Base-by-base conservation (phyloP, 768 basidiomycete species). In the Rhodotorula diobovata region DNA sequence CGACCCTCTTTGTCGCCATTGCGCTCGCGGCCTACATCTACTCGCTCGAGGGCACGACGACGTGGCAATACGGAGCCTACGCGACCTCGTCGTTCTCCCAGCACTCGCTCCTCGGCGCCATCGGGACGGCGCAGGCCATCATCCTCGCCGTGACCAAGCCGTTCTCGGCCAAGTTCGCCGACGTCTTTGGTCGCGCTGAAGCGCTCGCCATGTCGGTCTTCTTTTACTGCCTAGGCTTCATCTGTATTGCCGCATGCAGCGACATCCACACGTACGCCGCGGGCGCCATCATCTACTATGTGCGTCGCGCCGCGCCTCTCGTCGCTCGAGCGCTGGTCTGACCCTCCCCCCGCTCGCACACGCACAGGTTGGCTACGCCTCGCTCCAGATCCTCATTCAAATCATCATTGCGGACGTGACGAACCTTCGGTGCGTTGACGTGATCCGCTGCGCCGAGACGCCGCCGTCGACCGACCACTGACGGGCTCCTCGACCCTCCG, bases 1-100 rank as follows among this genome's bases (percentile, higher is more conserved):
- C 67, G 28, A 58, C 61, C 1, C 65, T 8, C 61, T 67, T 51
- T 54, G 59, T 46, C 63, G 82, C 87, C 63, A 79, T 90, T 67
- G 88, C 83, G 23, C 84, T 89, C 0, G 87, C 88, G 0, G 85
- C 88, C 2, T 91, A 89, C 78, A 87, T 90, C 67, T 91, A 90
- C 79, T 89, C 89, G 0, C 83, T 91, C 41, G 89, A 90, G 70
- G 83, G 85, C 32, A 84, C 85, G 28, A 90, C 89, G 14, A 90
- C 89, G 4, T 87, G 82, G 74, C 84, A 83, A 63, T 90, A 89
- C 79, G 39, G 79, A 81, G 58, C 64, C 8, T 86, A 84, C 67
- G 87, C 88, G 21, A 82, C 83, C 25, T 86, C 85, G 25, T 81
- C 80, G 37, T 85, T 87, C 59, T 81, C 81, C 9, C 80, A 83